Base-by-base conservation (phyloP, 805 yeast species). In the Wickerhamiella dianesei region DNA sequence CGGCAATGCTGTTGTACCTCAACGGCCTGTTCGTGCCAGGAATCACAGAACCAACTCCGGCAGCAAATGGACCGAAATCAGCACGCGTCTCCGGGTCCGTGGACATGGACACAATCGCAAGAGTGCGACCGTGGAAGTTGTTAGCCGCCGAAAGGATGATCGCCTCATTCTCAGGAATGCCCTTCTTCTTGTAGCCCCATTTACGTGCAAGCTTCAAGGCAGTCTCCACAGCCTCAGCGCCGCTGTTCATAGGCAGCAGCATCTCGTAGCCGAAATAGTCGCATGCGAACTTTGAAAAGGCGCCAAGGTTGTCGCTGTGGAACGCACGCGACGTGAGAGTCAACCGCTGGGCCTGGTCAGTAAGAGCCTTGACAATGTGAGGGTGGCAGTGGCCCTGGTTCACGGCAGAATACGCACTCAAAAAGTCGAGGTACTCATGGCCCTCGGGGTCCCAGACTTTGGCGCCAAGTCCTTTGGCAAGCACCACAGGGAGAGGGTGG, bases 311-410 rank as follows among this genome's bases (percentile, higher is more conserved):
- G 63, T 88, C 94, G 46, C 83, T 82, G 20, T 94, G 83, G 64
- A 89, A 89, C 3, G 96, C 96, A 63, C 97, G 74, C 20, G 96
- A 86, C 47, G 89, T 82, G 50, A 89, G 69, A 14, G 97, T 89
- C 63, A 89, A 71, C 49, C 71, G 75, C 50, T 77, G 75, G 8
- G 96, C 94, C 69, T 89, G 97, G 35, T 87, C 94, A 40, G 79
- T 70, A 50, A 89, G 73, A 2, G 97, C 96, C 40, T 67, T 71
- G 50, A 89, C 74, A 61, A 89, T 88, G 65, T 83, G 79, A 48
- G 97, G 96, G 64, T 89, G 97, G 64, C 96, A 88, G 64, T 89
- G 97, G 50, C 97, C 97, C 67, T 89, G 96, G 70, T 89, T 89
- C 32, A 89, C 96, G 3, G 97, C 97, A 21, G 96, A 86, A 67